Evolutionary conservation across 2,329 filamentous ascomycete species (phyloP).

Genomic region (Trichoderma harzianum): DNA sequence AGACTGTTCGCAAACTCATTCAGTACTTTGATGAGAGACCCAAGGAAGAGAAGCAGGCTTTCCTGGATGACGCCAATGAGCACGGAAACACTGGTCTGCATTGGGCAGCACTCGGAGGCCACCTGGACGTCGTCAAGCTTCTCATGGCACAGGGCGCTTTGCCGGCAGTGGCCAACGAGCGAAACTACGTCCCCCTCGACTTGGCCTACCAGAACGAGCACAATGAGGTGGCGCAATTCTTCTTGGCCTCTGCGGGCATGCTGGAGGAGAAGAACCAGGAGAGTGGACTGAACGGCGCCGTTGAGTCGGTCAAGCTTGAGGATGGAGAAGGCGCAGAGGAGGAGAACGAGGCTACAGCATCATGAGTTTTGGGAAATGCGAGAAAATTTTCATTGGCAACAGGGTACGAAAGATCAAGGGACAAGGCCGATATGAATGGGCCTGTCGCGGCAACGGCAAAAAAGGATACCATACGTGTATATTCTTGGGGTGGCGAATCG

Average conservation of each 20-base stretch:
- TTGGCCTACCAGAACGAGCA: conserved; percentile 69
- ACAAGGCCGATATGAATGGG: neutral
- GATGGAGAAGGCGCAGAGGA: conserved; percentile 29
- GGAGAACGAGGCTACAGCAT: conserved; percentile 3
- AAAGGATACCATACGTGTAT: neutral
- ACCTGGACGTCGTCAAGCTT: conserved; percentile 73
- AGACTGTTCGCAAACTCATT: conserved; percentile 44
- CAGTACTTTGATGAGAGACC: conserved; percentile 40
- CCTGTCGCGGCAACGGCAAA: neutral
- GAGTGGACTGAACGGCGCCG: conserved; percentile 40
- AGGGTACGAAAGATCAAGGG: neutral
- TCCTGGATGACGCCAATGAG: conserved; percentile 68
- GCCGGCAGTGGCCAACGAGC: conserved; percentile 73
- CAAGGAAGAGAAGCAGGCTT: conserved; percentile 44
- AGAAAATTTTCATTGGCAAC: neutral
- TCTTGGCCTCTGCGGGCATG: conserved; percentile 47
- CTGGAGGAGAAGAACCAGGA: conserved; percentile 48
- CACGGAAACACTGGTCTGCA: conserved; percentile 90
- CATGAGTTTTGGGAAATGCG: neutral
- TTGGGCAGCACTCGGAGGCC: conserved; percentile 89
- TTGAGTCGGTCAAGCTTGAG: conserved; percentile 39
- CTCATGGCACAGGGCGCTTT: conserved; percentile 75
- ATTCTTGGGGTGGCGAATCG: neutral
- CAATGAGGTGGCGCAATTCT: conserved; percentile 61
- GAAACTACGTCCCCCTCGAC: conserved; percentile 77